These are phyloP conservation scores for Psilocybe azurescens DNA, from an alignment of 768 basidiomycete genomes.

Conservation along the genomic window DNA sequence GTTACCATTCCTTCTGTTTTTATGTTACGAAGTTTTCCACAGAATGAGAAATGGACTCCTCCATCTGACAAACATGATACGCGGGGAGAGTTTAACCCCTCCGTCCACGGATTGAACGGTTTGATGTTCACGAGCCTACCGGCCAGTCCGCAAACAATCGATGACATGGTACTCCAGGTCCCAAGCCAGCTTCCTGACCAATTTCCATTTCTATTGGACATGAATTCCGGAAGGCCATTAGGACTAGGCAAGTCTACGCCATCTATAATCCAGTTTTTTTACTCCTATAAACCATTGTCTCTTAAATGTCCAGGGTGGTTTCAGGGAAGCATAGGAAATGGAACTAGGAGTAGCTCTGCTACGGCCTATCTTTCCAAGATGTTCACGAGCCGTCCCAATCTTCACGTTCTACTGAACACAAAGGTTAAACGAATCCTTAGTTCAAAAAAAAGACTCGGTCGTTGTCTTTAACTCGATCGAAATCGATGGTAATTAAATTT, in stretches of 20 bases:
- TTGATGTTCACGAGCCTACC: conserved; percentile 20
- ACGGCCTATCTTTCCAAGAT: conserved; percentile 28
- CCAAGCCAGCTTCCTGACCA: conserved; percentile 37
- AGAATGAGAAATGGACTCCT: conserved; percentile 25
- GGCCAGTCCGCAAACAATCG: conserved; percentile 31
- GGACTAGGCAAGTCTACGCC: conserved; percentile 38
- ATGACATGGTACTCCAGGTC: conserved; percentile 37
- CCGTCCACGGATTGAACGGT: conserved; percentile 24
- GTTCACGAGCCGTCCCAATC: conserved; percentile 28
- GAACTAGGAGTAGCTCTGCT: conserved; percentile 29
- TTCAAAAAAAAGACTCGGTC: background rate
- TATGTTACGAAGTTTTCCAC: conserved; percentile 16
- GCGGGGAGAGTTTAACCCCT: conserved; percentile 23
- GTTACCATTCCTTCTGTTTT: background rate
- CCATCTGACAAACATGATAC: conserved; percentile 23
- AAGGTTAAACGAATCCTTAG: conserved; percentile 27
- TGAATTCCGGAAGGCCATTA: conserved; percentile 44
- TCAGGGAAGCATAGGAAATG: conserved; percentile 26
- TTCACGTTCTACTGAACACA: conserved; percentile 35
- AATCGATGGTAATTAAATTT: conserved; percentile 6
- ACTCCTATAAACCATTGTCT: background rate
- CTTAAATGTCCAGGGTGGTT: conserved; percentile 22
- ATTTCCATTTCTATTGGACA: conserved; percentile 44
- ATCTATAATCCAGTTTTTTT: no score
- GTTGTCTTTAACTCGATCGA: conserved; percentile 8